Base-by-base conservation (phyloP, 2,329 filamentous ascomycete genomes). In the Neodidymelliopsis sp. region DNA sequence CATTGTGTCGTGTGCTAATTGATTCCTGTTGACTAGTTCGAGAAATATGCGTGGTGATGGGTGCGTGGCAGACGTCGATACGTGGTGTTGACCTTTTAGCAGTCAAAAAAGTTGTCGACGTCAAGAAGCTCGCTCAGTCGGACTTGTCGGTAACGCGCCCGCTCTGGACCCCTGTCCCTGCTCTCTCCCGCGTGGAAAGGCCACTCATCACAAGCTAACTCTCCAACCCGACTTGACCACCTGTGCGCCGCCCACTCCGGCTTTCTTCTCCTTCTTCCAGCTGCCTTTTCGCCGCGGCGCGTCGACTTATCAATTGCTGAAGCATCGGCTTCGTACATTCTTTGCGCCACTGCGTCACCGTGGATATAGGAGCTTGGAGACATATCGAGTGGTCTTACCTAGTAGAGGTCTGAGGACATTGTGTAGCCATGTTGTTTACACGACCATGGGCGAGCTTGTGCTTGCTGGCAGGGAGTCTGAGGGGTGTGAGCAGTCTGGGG, bases 391-490 rank as follows among this genome's bases (percentile, higher is more conserved):
- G 50, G 53, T 52, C 56, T 50, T 38, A n/a, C n/a, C n/a, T n/a
- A n/a, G n/a, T n/a, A 56, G 49, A 49, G 24, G 48, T 43, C 44
- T 25, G 45, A 54, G 41, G 20, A 51, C 44, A 27, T 39, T 49
- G 53, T 54, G 56, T 61, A 35, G 62, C 52, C 49, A 74, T 74
- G 69, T 44, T 69, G 53, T 65, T 72, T 46, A 60, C 63, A 46
- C 62, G 57, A 49, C 62, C 65, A 62, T 73, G 67, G 69, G 57
- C 62, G 39, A 66, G 65, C 59, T 57, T 73, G 56, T 67, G 64
- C 64, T 65, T 74, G 62, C 63, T 74, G 57, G 70, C 67, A 46
- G 67, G 66, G 57, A 73, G 66, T 56, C 62, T 68, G 60, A 53
- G 53, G 29, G 60, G 62, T 38, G 64, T 55, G 30, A 53, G 41